A percentile compares a stretch with the other conserved stretches of the same genome.
phyloP scores from a whole-genome alignment of 441 rosid genomes.

The Eruca vesicaria region DNA sequence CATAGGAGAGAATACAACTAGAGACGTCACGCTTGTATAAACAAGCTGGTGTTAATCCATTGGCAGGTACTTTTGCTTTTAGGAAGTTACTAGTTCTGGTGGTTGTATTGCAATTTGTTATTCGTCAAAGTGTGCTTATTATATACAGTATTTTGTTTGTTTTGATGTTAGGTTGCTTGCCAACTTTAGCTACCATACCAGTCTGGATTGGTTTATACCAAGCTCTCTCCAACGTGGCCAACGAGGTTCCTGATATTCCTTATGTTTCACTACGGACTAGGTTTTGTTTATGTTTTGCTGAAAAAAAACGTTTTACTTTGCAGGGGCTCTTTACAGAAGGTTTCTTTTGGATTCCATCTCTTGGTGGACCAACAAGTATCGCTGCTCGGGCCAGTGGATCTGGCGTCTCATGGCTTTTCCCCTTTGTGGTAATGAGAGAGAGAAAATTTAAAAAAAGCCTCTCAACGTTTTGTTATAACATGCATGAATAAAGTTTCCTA shows the following conservation, averaged over 20 bases:
- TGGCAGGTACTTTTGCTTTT: slow-evolving; percentile 64
- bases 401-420: slow-evolving; percentile 94
- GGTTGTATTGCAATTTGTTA: background rate
- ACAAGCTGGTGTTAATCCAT: slow-evolving; percentile 98
- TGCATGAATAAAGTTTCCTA: background rate
- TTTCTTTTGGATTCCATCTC: slow-evolving; percentile 96
- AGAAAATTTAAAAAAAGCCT: background rate
- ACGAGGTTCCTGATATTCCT: slow-evolving; percentile 59
- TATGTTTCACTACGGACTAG: background rate
- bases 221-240: slow-evolving; percentile 98
- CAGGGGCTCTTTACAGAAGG: slow-evolving; percentile 93
- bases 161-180: slow-evolving; percentile 67
- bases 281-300: background rate
- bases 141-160: slow-evolving; percentile 16
- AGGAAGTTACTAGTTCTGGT: background rate
- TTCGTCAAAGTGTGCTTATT: slow-evolving; percentile 11
- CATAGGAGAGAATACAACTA: slow-evolving; percentile 86
- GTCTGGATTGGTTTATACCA: slow-evolving; percentile 98
- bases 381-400: slow-evolving; percentile 98
- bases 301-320: slow-evolving; percentile 14
- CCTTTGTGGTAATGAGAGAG: slow-evolving; percentile 75
- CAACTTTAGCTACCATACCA: slow-evolving; percentile 92
- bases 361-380: slow-evolving; percentile 91
- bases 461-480: background rate
- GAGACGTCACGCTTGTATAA: slow-evolving; percentile 86